A percentile compares a stretch with the other conserved stretches of the same genome.
Conservation (phyloP, 768 basidiomycete species). For the Amanita exitialis region DNA sequence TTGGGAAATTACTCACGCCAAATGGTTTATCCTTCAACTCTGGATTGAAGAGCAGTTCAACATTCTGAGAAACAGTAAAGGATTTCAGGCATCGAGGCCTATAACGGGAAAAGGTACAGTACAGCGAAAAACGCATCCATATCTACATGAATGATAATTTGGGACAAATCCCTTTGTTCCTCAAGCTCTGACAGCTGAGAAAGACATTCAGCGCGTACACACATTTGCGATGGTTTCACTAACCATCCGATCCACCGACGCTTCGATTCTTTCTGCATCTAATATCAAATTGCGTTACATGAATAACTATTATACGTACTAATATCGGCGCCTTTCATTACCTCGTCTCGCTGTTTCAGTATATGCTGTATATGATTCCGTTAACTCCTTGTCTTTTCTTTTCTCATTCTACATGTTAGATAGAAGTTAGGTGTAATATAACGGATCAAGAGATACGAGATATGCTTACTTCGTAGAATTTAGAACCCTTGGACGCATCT, state of each 20-base stretch:
- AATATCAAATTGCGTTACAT: conserved; percentile 10
- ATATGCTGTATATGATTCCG: conserved; percentile 65
- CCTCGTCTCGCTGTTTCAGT: conserved; percentile 52
- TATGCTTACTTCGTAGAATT: conserved; percentile 69
- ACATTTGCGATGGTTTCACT: conserved; percentile 14
- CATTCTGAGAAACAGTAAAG: conserved; percentile 28
- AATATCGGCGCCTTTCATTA: conserved; percentile 44
- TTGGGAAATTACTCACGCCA: conserved; percentile 33
- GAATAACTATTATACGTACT: conserved; percentile 24
- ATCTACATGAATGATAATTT: conserved; percentile 88
- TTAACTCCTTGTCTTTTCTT: conserved; percentile 79
- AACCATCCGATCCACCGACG: conserved; percentile 60
- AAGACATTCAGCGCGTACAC: neutral
- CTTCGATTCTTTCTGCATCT: conserved; percentile 46
- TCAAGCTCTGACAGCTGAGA: conserved; percentile 63
- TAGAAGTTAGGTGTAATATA: neutral
- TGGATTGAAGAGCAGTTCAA: conserved; percentile 62
- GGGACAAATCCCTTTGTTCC: conserved; percentile 63
- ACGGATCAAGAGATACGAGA: neutral
- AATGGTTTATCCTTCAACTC: conserved; percentile 63
- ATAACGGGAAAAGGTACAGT: conserved; percentile 8
- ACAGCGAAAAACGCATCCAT: conserved; percentile 90
- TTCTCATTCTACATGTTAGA: conserved; percentile 63
- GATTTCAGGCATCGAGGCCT: neutral
- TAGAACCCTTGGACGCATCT: conserved; percentile 87